Percentiles rank a stretch among this genome's conserved stretches.
phyloP scores from a whole-genome alignment of 2,329 filamentous ascomycete genomes.

The Westerdykella sp. region DNA sequence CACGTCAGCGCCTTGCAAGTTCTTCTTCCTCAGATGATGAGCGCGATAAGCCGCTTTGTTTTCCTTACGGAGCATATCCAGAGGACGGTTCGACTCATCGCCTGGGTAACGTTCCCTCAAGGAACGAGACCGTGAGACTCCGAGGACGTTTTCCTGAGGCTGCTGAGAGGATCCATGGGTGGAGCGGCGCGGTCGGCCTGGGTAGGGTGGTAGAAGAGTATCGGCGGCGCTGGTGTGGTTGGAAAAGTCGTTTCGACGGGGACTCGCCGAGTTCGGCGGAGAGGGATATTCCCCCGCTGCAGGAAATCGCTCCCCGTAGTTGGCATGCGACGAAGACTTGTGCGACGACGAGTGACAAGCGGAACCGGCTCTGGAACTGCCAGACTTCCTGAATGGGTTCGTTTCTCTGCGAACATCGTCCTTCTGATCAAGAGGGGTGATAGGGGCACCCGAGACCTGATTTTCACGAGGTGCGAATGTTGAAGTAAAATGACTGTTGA shows the following conservation, averaged over 20 bases:
- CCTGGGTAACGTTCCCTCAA: conserved; percentile 56
- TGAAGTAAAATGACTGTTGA: conserved; percentile 51
- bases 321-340: conserved; percentile 16
- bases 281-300: conserved; percentile 40
- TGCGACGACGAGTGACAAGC: conserved; percentile 16
- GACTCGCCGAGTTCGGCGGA: conserved; percentile 51
- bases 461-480: conserved; percentile 37
- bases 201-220: conserved; percentile 26
- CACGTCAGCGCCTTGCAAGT: conserved; percentile 63
- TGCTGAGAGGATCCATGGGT: conserved; percentile 25
- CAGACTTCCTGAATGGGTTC: conserved; percentile 37
- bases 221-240: conserved; percentile 28
- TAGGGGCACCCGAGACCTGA: conserved; percentile 11
- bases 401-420: conserved; percentile 30
- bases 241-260: conserved; percentile 38
- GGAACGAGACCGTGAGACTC: conserved; percentile 44
- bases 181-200: conserved; percentile 28
- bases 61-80: conserved; percentile 60
- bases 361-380: conserved; percentile 22
- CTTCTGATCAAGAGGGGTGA: conserved; percentile 22
- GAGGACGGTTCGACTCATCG: conserved; percentile 59
- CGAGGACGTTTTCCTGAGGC: conserved; percentile 19
- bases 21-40: conserved; percentile 59
- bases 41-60: conserved; percentile 59
- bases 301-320: conserved; percentile 9